These are phyloP conservation scores for Fusarium sambucinum DNA, from an alignment of 2,329 filamentous ascomycete species.

Conservation along the genomic window DNA sequence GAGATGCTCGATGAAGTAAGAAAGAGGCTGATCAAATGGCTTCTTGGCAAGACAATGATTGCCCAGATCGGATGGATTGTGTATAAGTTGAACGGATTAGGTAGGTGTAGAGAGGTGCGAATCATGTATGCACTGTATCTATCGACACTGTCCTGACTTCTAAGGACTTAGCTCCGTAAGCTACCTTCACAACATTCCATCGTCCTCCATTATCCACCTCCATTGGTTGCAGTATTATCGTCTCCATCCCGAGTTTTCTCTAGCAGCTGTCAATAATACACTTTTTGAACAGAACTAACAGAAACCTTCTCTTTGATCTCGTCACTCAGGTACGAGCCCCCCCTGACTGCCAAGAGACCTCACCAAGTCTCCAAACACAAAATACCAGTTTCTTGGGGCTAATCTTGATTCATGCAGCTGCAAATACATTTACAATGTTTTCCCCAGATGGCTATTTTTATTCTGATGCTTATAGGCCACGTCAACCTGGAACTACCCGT, in stretches of 20 bases:
- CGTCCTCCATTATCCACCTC: slow-evolving; percentile 9
- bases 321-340: background rate
- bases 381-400: background rate
- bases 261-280: slow-evolving; percentile 12
- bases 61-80: slow-evolving; percentile 7
- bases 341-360: background rate
- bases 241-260: slow-evolving; percentile 5
- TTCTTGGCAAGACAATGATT: slow-evolving; percentile 17
- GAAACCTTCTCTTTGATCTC: background rate
- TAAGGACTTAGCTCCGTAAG: slow-evolving; percentile 1
- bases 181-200: slow-evolving; percentile 35
- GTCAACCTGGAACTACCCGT: background rate
- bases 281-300: slow-evolving; percentile 1
- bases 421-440: background rate
- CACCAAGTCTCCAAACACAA: background rate
- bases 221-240: background rate
- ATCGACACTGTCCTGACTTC: background rate
- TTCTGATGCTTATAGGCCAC: background rate
- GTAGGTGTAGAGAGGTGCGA: background rate
- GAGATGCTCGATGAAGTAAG: background rate
- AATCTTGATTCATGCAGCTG: background rate
- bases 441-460: background rate
- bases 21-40: slow-evolving; percentile 18
- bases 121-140: accelerated
- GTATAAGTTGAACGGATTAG: slow-evolving; percentile 14